Conservation (phyloP, 2,329 filamentous ascomycete genomes). For the Microsporum audouinii region DNA sequence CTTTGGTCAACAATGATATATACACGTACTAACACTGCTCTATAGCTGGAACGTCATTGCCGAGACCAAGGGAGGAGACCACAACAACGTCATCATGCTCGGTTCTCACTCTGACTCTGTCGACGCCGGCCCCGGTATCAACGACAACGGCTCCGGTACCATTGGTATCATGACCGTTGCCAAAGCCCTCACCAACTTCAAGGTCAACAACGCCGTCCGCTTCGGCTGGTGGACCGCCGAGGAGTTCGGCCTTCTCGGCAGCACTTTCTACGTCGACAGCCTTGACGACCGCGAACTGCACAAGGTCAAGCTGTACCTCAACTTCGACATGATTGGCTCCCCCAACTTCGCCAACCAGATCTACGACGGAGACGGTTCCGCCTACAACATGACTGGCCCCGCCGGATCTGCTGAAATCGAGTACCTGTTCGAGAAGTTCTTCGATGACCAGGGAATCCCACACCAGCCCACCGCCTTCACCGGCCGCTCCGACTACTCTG, state of each 20-base stretch:
- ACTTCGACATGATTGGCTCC: slow-evolving; percentile 60
- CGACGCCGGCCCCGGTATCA: slow-evolving; percentile 56
- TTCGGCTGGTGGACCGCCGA: slow-evolving; percentile 57
- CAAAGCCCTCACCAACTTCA: slow-evolving; percentile 55
- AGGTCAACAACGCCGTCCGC: slow-evolving; percentile 57
- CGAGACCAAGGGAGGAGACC: slow-evolving; percentile 47
- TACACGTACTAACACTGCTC: slow-evolving; percentile 14
- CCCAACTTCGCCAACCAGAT: slow-evolving; percentile 48
- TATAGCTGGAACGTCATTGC: slow-evolving; percentile 47
- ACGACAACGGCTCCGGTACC: slow-evolving; percentile 63
- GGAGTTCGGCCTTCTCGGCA: slow-evolving; percentile 52
- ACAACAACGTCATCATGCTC: slow-evolving; percentile 47
- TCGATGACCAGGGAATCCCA: slow-evolving; percentile 49
- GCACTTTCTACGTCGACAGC: slow-evolving; percentile 44
- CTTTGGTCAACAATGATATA: not conserved
- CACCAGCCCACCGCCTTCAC: slow-evolving; percentile 65
- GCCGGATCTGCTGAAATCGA: slow-evolving; percentile 58
- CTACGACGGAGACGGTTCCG: slow-evolving; percentile 47
- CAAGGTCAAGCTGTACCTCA: slow-evolving; percentile 56
- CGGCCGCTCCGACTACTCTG: slow-evolving; percentile 68
- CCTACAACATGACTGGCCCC: slow-evolving; percentile 45
- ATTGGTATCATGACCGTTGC: slow-evolving; percentile 50
- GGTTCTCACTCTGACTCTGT: slow-evolving; percentile 54
- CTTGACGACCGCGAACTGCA: slow-evolving; percentile 40
- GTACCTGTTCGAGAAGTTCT: slow-evolving; percentile 57